Conservation (phyloP, 139 green algal species). For the Asterochloris sp. region DNA sequence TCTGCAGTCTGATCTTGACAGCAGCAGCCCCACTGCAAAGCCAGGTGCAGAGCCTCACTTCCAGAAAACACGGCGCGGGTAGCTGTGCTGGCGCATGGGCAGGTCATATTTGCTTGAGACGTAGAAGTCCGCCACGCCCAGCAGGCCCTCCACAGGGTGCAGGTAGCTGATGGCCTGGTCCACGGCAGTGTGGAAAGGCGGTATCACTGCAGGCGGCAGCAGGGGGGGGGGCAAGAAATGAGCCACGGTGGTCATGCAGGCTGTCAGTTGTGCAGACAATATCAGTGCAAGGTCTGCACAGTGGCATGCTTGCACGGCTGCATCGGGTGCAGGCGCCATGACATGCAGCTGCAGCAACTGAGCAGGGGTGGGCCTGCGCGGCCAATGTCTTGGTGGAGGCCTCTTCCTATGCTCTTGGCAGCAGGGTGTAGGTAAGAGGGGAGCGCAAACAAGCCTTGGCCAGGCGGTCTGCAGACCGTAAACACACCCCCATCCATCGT, state of each 20-base stretch:
- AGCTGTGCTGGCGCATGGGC: conserved; percentile 89
- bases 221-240: too few relatives aligned
- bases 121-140: conserved; percentile 94
- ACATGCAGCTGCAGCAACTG: too few relatives aligned
- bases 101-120: conserved; percentile 88
- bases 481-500: too few relatives aligned
- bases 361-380: too few relatives aligned
- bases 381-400: too few relatives aligned
- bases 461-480: too few relatives aligned
- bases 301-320: neutral
- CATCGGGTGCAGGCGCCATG: neutral
- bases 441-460: too few relatives aligned
- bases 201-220: conserved; percentile 80
- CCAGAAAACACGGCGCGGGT: conserved; percentile 92
- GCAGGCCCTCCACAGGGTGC: conserved; percentile 65
- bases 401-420: too few relatives aligned
- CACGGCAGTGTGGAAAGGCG: conserved; percentile 90
- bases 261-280: too few relatives aligned
- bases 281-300: too few relatives aligned
- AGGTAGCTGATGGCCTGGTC: conserved; percentile 86
- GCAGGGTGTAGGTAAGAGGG: too few relatives aligned
- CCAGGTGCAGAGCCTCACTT: conserved; percentile 42
- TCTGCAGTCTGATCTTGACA: neutral
- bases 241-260: too few relatives aligned
- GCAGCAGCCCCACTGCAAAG: neutral